A percentile compares a stretch with the other conserved stretches of the same genome.
Conservation (phyloP, 805 yeast genomes). For the Yamadazyma scolyti region DNA sequence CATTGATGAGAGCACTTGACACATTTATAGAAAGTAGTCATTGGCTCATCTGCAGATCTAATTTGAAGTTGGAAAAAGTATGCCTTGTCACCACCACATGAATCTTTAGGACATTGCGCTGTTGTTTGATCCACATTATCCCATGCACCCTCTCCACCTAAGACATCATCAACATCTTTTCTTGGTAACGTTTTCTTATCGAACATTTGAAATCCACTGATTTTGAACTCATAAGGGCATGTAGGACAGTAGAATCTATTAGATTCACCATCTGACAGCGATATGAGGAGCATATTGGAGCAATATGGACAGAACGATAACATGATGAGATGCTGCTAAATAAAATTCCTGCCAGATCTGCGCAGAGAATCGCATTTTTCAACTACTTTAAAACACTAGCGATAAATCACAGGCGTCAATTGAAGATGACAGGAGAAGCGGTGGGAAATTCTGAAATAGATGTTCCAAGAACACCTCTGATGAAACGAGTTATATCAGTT, state of each 20-base stretch:
- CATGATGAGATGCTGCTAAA: slow-evolving; percentile 44
- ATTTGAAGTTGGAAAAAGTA: slow-evolving; percentile 96
- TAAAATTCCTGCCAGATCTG: background rate
- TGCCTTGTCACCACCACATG: slow-evolving; percentile 86
- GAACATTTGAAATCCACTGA: slow-evolving; percentile 75
- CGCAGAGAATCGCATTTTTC: no score
- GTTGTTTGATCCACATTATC: slow-evolving; percentile 96
- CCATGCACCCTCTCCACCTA: slow-evolving; percentile 98
- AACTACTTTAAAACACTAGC: no score
- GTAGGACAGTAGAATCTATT: slow-evolving; percentile 85
- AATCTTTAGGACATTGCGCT: slow-evolving; percentile 86
- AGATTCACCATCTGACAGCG: slow-evolving; percentile 37
- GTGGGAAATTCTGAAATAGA: slow-evolving; percentile 1
- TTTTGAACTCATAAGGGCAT: slow-evolving; percentile 93
- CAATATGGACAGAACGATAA: slow-evolving; percentile 94
- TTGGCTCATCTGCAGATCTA: slow-evolving; percentile 98
- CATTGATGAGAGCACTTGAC: slow-evolving; percentile 91
- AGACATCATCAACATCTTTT: slow-evolving; percentile 91
- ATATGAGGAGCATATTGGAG: slow-evolving; percentile 80
- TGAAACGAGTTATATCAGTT: slow-evolving; percentile 4
- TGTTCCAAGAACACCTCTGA: slow-evolving; percentile 6
- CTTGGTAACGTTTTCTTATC: slow-evolving; percentile 81
- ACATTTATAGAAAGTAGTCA: slow-evolving; percentile 97
- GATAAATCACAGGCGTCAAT: no score
- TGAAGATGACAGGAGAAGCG: slow-evolving; percentile 1